Evolutionary conservation across 2,329 filamentous ascomycete species (phyloP).

Genomic region (Monilinia fructicola): DNA sequence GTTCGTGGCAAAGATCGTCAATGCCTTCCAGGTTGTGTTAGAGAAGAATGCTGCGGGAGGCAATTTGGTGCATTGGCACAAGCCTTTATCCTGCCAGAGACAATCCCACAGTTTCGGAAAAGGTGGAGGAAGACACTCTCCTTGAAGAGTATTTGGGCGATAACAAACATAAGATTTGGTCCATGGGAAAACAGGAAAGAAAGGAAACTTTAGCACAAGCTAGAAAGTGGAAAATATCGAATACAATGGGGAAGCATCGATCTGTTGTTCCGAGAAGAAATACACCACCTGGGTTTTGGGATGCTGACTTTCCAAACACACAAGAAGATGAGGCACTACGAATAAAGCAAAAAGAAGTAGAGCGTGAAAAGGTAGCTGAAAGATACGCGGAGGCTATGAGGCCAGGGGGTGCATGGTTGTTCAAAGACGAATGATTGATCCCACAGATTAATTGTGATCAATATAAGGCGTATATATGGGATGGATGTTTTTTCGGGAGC

Average conservation of each 20-base stretch:
- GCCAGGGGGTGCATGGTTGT: conserved; percentile 73
- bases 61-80: conserved; percentile 39
- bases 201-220: conserved; percentile 72
- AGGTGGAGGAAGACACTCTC: conserved; percentile 49
- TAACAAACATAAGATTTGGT: conserved; percentile 57
- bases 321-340: conserved; percentile 72
- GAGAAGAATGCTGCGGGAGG: conserved; percentile 53
- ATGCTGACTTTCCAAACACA: conserved; percentile 82
- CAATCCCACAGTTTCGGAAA: conserved; percentile 33
- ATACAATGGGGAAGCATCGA: conserved; percentile 74
- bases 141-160: conserved; percentile 57
- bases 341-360: conserved; percentile 61
- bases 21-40: conserved; percentile 61
- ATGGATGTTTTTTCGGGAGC: not conserved
- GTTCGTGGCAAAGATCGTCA: conserved; percentile 59
- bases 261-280: conserved; percentile 68
- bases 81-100: conserved; percentile 28
- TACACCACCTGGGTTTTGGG: conserved; percentile 88
- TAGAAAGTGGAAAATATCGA: conserved; percentile 69
- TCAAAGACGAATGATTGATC: conserved; percentile 65
- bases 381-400: conserved; percentile 81
- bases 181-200: conserved; percentile 60
- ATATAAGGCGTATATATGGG: not conserved
- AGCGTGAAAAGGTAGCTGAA: conserved; percentile 65
- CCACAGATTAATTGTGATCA: not conserved